A percentile compares a stretch with the other conserved stretches of the same genome.
Evolutionary conservation across 768 basidiomycete species (phyloP).

Genomic region (Boletus subcaerulescens): DNA sequence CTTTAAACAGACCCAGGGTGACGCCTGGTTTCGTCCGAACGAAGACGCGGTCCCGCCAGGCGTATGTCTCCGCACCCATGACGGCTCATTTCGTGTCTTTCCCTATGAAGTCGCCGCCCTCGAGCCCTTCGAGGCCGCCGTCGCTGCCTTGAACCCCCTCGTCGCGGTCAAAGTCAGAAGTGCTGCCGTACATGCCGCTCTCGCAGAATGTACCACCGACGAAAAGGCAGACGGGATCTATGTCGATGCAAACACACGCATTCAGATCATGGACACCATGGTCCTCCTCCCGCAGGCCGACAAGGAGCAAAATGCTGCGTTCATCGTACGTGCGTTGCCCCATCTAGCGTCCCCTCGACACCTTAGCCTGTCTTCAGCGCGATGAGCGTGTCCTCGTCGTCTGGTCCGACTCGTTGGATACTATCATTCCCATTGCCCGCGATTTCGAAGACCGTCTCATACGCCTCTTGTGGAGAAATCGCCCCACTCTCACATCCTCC

Average conservation of each 20-base stretch:
- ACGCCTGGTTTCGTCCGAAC: slow-evolving; percentile 54
- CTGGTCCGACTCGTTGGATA: slow-evolving; percentile 79
- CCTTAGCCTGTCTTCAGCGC: slow-evolving; percentile 41
- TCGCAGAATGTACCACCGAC: slow-evolving; percentile 36
- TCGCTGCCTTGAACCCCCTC: slow-evolving; percentile 50
- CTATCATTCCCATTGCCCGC: slow-evolving; percentile 52
- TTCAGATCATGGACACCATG: slow-evolving; percentile 82
- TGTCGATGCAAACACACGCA: slow-evolving; percentile 60
- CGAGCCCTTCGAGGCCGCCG: slow-evolving; percentile 53
- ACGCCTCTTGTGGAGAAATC: slow-evolving; percentile 50
- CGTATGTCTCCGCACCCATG: slow-evolving; percentile 48
- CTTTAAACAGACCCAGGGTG: slow-evolving; percentile 39
- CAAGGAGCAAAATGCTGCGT: slow-evolving; percentile 48
- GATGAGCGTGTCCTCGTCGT: slow-evolving; percentile 83
- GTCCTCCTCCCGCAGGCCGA: slow-evolving; percentile 58
- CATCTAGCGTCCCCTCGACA: background rate
- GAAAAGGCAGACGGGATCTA: slow-evolving; percentile 37
- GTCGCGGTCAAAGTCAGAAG: slow-evolving; percentile 53
- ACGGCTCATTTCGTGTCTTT: slow-evolving; percentile 51
- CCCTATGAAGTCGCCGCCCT: slow-evolving; percentile 52
- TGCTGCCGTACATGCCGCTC: slow-evolving; percentile 49
- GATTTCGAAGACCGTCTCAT: slow-evolving; percentile 60
- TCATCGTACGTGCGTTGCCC: slow-evolving; percentile 56
- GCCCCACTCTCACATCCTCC: slow-evolving; percentile 24
- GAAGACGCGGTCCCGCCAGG: slow-evolving; percentile 46